A percentile compares a stretch with the other conserved stretches of the same genome.
Conservation (phyloP, 2,329 filamentous ascomycete genomes). For the Talaromyces funiculosus region DNA sequence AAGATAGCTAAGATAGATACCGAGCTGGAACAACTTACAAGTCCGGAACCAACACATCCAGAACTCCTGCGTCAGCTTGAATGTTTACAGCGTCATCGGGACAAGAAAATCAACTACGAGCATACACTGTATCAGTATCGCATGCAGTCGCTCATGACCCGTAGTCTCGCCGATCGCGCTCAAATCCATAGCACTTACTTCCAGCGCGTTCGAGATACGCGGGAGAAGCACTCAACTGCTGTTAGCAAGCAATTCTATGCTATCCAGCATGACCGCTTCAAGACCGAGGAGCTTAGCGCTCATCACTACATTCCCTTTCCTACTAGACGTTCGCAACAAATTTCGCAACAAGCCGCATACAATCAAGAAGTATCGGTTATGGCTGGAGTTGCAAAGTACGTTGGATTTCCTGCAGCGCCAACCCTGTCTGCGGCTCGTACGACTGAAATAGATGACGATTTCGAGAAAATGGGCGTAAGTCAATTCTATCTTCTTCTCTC, state of each 20-base stretch:
- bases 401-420: conserved; percentile 94
- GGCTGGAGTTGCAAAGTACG: conserved; percentile 85
- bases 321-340: conserved; percentile 67
- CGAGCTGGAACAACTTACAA: conserved; percentile 56
- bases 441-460: conserved; percentile 75
- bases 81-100: conserved; percentile 73
- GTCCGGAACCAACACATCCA: conserved; percentile 65
- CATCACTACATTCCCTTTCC: conserved; percentile 81
- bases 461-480: conserved; percentile 83
- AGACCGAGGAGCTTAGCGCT: conserved; percentile 68
- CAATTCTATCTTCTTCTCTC: conserved; percentile 18
- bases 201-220: conserved; percentile 74
- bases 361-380: conserved; percentile 91
- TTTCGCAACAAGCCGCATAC: conserved; percentile 82
- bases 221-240: conserved; percentile 71
- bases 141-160: conserved; percentile 64
- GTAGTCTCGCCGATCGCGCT: conserved; percentile 72
- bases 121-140: conserved; percentile 69
- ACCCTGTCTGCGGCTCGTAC: conserved; percentile 67
- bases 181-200: conserved; percentile 89
- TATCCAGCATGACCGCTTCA: conserved; percentile 81
- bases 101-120: conserved; percentile 73
- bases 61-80: conserved; percentile 88
- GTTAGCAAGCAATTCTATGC: conserved; percentile 89
- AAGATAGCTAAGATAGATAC: conserved; percentile 73